These are phyloP conservation scores for Hirschfeldia incana DNA, from an alignment of 345 rosid species.

Conservation along the genomic window DNA sequence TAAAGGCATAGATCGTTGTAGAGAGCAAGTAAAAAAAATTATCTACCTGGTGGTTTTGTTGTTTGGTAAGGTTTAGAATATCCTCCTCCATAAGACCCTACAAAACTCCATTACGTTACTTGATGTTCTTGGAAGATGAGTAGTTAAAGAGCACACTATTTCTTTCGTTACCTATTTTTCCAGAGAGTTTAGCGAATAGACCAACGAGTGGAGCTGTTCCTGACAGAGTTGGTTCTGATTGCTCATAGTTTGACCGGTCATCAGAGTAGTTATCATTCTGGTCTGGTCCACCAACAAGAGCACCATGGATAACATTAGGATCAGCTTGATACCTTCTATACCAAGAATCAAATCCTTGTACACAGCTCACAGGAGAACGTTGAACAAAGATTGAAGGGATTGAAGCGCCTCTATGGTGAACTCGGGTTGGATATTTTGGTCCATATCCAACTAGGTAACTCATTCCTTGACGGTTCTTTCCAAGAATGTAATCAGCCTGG, in stretches of 20 bases:
- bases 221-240: slow-evolving; percentile 69
- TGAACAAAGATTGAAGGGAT: slow-evolving; percentile 45
- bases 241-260: slow-evolving; percentile 59
- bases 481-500: slow-evolving; percentile 80
- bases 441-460: slow-evolving; percentile 86
- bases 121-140: neutral
- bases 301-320: slow-evolving; percentile 60
- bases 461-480: slow-evolving; percentile 66
- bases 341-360: slow-evolving; percentile 62
- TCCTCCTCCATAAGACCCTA: slow-evolving; percentile 42
- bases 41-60: slow-evolving; percentile 35
- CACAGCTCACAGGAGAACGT: slow-evolving; percentile 48
- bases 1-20: neutral
- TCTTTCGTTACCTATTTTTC: slow-evolving; percentile 35
- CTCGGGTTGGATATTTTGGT: slow-evolving; percentile 54
- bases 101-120: slow-evolving; percentile 17
- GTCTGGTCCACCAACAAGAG: slow-evolving; percentile 73
- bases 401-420: slow-evolving; percentile 87
- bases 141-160: neutral
- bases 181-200: slow-evolving; percentile 56
- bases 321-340: slow-evolving; percentile 46
- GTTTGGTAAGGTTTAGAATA: slow-evolving; percentile 40
- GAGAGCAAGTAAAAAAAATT: neutral
- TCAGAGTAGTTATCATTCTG: slow-evolving; percentile 54
- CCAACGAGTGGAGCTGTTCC: slow-evolving; percentile 60